A percentile compares a stretch with the other conserved stretches of the same genome.
Conservation (phyloP, 108 stramenopile genomes). For the Asterionellopsis glacialis region DNA sequence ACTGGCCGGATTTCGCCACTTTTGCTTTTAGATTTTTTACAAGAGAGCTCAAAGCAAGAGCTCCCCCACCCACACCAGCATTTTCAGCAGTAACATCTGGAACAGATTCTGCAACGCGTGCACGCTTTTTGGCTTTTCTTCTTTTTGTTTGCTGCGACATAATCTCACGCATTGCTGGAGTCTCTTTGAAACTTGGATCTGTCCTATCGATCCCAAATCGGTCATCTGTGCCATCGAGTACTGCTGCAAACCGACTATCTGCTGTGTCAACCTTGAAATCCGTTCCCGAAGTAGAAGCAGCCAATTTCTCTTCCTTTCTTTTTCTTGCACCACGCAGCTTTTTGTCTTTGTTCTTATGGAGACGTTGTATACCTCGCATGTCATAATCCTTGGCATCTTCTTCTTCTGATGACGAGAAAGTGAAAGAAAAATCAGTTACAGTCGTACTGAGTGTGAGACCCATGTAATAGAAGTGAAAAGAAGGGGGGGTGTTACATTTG, state of each 20-base stretch:
- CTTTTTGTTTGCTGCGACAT: conserved; percentile 74
- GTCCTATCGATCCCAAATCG: conserved; percentile 92
- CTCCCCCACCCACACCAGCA: conserved; percentile 17
- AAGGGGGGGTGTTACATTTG: too few relatives aligned
- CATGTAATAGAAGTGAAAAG: not conserved
- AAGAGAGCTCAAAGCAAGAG: conserved; percentile 49
- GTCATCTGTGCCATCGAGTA: conserved; percentile 86
- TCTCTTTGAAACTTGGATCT: conserved; percentile 82
- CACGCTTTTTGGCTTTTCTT: conserved; percentile 64
- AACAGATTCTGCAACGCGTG: conserved; percentile 6
- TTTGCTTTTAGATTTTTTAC: conserved; percentile 58
- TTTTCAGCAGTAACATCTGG: conserved; percentile 24
- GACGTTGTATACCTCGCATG: conserved; percentile 75
- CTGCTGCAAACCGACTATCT: conserved; percentile 85
- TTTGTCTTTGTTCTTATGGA: conserved; percentile 76
- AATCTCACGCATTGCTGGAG: conserved; percentile 84
- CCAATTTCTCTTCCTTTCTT: conserved; percentile 66
- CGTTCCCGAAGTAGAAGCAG: conserved; percentile 67
- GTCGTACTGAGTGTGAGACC: too few relatives aligned
- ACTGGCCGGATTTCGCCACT: conserved; percentile 17
- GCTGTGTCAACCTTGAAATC: conserved; percentile 76
- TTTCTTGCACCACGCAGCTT: conserved; percentile 76
- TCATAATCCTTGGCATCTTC: conserved; percentile 72
- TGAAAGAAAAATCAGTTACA: not conserved
- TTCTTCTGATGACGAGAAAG: conserved; percentile 32